Evolutionary conservation across 495 filamentous ascomycete species (phyloP), one percentile per base, ranked within the genome.

Genomic region (Neurospora sp.): DNA sequence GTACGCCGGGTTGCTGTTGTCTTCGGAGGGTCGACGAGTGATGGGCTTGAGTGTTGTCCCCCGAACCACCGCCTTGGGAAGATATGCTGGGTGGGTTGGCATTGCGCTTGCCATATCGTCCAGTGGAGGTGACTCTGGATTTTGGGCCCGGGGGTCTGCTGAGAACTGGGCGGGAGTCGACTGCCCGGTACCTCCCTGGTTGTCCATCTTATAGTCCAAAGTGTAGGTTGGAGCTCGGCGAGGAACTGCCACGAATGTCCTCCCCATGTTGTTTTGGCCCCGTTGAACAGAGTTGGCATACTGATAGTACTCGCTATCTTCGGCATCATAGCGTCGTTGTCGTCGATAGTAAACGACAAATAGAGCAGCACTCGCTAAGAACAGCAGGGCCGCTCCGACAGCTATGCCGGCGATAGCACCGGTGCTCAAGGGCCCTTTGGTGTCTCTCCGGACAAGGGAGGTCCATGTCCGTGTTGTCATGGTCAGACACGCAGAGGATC

Each of bases 11-110:
- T 16, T 66, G 40, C 40, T 74, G 37, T 75, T 72, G 12, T 70
- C 70, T 59, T 79, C 77, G 53, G 73, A 40, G 22, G 72, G 39
- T 75, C 76, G 3, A 70, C 75, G 48, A 53, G 77, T 46, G 72
- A 74, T 31, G 76, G 73, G 31, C 22, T 71, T 73, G 46, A 76
- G 68, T n/a, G 78, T 71, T 4, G 69, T 69, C 27, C 75, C 79
- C 2, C 84, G 78, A 44, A 83, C 82, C 18, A 81, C 68, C 3
- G 79, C 75, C 11, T 74, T 75, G 1, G 84, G 83, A 22, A 85
- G 78, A 72, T 86, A 86, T n/a, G 84, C 84, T 16, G 83, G 83
- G 69, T 85, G 84, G 6, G 83, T 80, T n/a, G 84, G 84, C 74
- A 85, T 80, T 27, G 79, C 79, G 74, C 71, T 77, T 42, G 73